Evolutionary conservation across 139 green algal species (phyloP), one percentile per base, ranked within the genome.

Genomic region (Chlorella vulgaris): DNA sequence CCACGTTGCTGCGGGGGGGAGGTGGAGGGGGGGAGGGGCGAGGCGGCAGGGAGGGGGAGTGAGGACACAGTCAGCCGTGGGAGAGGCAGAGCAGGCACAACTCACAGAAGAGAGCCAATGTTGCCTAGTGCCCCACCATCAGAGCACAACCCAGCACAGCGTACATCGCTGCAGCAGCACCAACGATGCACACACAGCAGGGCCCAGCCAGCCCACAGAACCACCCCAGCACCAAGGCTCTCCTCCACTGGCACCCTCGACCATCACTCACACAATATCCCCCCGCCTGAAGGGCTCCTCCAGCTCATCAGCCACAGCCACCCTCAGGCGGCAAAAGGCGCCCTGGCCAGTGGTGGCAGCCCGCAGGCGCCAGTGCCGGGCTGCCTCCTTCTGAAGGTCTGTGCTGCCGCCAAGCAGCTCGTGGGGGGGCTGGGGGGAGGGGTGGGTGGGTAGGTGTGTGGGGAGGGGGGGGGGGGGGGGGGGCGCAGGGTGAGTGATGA

Each of bases 181-280:
- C n/a, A n/a, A n/a, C n/a, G n/a, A n/a, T n/a, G n/a, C n/a, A n/a
- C n/a, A n/a, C n/a, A n/a, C n/a, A n/a, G n/a, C n/a, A n/a, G n/a
- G n/a, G n/a, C n/a, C 63, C 33, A 47, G 18, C 63, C 33, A 7
- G 13, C 26, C 26, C n/a, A n/a, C 22, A n/a, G 6, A 39, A 40
- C 15, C 62, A 39, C 28, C 29, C 7, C 31, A 29, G 10, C 63
- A 33, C 63, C 10, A 22, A 42, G n/a, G n/a, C n/a, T n/a, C n/a
- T n/a, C n/a, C n/a, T n/a, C n/a, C n/a, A n/a, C n/a, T n/a, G n/a
- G n/a, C n/a, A n/a, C n/a, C n/a, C n/a, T n/a, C n/a, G n/a, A n/a
- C n/a, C n/a, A n/a, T n/a, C 19, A 8, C 73, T 79, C 73, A 79
- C 73, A 53, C 53, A 67, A 79, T 69, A 35, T 68, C 73, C 35